Base-by-base conservation (phyloP, 139 green algal genomes). In the Chlorella sp. region DNA sequence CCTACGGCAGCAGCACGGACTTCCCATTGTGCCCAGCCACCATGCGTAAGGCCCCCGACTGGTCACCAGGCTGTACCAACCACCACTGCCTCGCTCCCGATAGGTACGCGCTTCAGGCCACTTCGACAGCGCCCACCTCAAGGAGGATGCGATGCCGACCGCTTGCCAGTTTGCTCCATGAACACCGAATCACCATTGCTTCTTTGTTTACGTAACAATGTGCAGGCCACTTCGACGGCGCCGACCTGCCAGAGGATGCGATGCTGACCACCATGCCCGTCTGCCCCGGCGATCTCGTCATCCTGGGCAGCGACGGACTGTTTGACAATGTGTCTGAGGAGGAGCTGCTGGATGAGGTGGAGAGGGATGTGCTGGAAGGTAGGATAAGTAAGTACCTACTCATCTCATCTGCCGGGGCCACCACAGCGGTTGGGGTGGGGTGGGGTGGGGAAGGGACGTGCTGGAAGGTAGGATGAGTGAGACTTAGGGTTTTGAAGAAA, bases 291-390 rank as follows among this genome's bases (percentile, higher is more conserved):
- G 97, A 99, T 87, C 81, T 98, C 0, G 85, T 99, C 19, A 90
- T 99, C 30, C 92, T 99, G 85, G 97, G 97, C 61, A 94, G 91
- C 28, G 97, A 99, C 81, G 97, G 97, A 2, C 94, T 99, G 78
- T 97, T 96, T 69, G 97, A 99, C 95, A 99, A 99, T 91, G 61
- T 99, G 26, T 88, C 79, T 16, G 96, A 98, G 24, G 81, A 92
- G 4, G 94, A 97, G 40, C 96, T 98, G 11, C 24, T 95, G n/a
- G 77, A 91, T 3, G 75, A 90, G 32, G 93, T 95, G 48, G 53
- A 91, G 48, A 28, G 79, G 32, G 69, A 64, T 3, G 37, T 89
- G 79, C 16, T 85, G 53, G 40, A 86, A 36, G 91, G 81, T 57
- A 66, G 82, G 91, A 64, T 89, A 71, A 9, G 64, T 71, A 57